phyloP scores from a whole-genome alignment of 1,139 yeast genomes.

The Saccharomyces hybrid region DNA sequence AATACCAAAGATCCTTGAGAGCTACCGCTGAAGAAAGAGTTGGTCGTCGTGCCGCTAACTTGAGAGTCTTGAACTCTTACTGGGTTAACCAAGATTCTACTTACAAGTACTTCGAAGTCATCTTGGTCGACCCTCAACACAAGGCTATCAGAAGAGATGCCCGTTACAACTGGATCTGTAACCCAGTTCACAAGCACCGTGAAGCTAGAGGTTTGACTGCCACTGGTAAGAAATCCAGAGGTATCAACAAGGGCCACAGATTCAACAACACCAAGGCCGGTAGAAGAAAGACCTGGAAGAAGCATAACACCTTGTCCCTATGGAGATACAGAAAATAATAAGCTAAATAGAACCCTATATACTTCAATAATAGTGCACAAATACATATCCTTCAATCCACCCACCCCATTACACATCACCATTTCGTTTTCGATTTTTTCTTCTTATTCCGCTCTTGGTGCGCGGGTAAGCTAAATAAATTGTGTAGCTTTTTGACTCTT shows the following conservation, averaged over 20 bases:
- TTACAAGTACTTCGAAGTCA: constrained; percentile 98
- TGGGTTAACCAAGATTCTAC: constrained; percentile 99
- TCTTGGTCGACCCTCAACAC: constrained; percentile 95
- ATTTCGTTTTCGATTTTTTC: background rate
- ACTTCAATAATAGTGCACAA: background rate
- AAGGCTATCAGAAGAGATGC: constrained; percentile 98
- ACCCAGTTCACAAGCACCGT: constrained; percentile 99
- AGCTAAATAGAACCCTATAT: constrained; percentile 27
- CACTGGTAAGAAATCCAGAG: constrained; percentile 98
- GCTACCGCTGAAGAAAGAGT: constrained; percentile 99
- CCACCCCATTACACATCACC: background rate
- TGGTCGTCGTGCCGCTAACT: constrained; percentile 97
- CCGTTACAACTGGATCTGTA: constrained; percentile 98
- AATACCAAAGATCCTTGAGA: constrained; percentile 97
- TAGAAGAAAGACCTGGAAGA: constrained; percentile 99
- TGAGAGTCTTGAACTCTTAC: constrained; percentile 99
- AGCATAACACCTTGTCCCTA: constrained; percentile 95
- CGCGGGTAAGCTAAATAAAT: background rate
- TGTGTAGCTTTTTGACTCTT: background rate
- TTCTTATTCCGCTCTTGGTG: background rate
- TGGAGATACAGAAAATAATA: constrained; percentile 99
- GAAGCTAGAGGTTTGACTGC: constrained; percentile 98
- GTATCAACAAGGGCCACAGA: constrained; percentile 99
- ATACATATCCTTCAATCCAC: background rate
- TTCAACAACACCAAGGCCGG: constrained; percentile 97